These are phyloP conservation scores for Tubosaeta brunneosetosa DNA, from an alignment of 768 basidiomycete species.

Conservation along the genomic window DNA sequence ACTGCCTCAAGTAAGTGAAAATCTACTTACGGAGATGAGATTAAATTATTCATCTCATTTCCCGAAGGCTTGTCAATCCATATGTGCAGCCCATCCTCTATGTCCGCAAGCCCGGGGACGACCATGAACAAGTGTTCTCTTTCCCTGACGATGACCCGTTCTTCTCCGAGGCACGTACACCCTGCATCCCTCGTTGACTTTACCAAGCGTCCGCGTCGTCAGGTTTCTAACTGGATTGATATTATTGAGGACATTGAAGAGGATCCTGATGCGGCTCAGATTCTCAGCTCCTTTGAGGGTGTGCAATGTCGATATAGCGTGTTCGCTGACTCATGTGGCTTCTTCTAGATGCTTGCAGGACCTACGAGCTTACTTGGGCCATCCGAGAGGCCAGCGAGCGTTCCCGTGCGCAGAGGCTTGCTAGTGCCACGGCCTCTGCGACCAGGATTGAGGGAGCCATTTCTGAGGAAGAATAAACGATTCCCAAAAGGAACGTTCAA, in stretches of 20 bases:
- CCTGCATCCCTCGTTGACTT: neutral
- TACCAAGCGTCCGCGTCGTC: neutral
- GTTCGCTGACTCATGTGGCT: neutral
- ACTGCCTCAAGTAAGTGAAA: conserved; percentile 64
- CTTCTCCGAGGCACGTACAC: conserved; percentile 70
- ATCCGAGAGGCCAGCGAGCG: conserved; percentile 77
- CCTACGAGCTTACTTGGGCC: conserved; percentile 92
- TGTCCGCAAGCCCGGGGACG: conserved; percentile 79
- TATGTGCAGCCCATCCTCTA: conserved; percentile 89
- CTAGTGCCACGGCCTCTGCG: conserved; percentile 31
- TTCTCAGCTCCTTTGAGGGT: conserved; percentile 86
- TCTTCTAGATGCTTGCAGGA: conserved; percentile 69
- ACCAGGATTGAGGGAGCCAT: conserved; percentile 24
- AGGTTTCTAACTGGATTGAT: conserved; percentile 82
- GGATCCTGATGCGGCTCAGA: conserved; percentile 72
- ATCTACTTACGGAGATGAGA: conserved; percentile 4
- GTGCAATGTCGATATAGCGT: neutral
- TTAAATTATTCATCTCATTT: conserved; percentile 5
- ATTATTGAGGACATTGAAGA: conserved; percentile 87
- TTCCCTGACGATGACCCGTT: conserved; percentile 88
- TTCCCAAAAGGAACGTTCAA: neutral
- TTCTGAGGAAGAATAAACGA: conserved; percentile 23
- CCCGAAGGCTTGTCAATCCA: conserved; percentile 82
- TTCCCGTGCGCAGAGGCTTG: conserved; percentile 46
- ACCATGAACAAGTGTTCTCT: conserved; percentile 61